Evolutionary conservation across 768 basidiomycete genomes (phyloP).

Genomic region (Amanita inopinata): DNA sequence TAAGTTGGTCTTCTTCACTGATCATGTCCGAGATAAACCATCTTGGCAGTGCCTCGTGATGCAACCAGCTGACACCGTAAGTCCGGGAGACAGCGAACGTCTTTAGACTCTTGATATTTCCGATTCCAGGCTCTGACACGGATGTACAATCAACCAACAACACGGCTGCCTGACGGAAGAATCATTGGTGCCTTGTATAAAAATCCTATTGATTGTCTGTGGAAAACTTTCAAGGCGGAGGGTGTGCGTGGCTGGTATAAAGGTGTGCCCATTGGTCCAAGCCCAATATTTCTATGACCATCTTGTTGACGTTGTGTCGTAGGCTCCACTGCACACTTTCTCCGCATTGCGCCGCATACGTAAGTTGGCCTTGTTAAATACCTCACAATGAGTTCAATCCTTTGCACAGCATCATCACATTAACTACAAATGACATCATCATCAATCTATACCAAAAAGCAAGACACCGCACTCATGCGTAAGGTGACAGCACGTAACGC

Average conservation of each 20-base stretch:
- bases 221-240: conserved; percentile 90
- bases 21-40: background rate
- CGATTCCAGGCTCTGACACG: conserved; percentile 69
- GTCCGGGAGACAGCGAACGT: conserved; percentile 6
- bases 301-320: background rate
- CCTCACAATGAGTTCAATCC: conserved; percentile 1
- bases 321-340: conserved; percentile 91
- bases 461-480: background rate
- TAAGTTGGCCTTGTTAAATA: conserved; percentile 27
- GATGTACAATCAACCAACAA: conserved; percentile 93
- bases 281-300: background rate
- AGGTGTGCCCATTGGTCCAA: conserved; percentile 30
- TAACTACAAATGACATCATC: conserved; percentile 82
- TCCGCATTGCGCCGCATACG: conserved; percentile 91
- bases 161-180: conserved; percentile 57
- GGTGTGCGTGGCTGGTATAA: conserved; percentile 95
- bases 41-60: conserved; percentile 67
- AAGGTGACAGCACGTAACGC: too few relatives aligned
- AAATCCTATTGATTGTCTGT: conserved; percentile 92
- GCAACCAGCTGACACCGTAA: conserved; percentile 89
- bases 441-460: conserved; percentile 52
- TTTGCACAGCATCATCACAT: conserved; percentile 65
- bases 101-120: conserved; percentile 8
- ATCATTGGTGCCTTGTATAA: conserved; percentile 72
- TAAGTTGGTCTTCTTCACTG: conserved; percentile 29